A percentile compares a stretch with the other conserved stretches of the same genome.
Evolutionary conservation across 2,329 filamentous ascomycete genomes (phyloP).

Genomic region (Clonostachys byssicola): DNA sequence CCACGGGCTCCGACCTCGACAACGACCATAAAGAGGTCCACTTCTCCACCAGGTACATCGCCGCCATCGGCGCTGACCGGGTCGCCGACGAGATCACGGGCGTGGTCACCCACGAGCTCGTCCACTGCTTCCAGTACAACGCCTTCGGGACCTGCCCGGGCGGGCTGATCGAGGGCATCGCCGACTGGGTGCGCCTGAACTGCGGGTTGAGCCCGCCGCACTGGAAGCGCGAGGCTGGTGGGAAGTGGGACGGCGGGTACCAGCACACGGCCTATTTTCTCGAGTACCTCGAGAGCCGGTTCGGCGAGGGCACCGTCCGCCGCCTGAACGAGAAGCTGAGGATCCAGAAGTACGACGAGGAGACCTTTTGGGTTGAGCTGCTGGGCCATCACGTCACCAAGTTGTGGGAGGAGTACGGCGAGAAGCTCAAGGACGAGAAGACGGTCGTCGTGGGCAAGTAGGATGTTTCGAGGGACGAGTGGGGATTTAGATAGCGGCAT

Average conservation of each 20-base stretch:
- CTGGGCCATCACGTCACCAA: slow-evolving; percentile 62
- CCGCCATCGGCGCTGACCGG: slow-evolving; percentile 34
- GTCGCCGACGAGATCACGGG: slow-evolving; percentile 66
- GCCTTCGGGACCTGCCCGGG: slow-evolving; percentile 58
- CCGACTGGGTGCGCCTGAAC: slow-evolving; percentile 84
- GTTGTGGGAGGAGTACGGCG: slow-evolving; percentile 71
- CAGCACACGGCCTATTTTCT: slow-evolving; percentile 90
- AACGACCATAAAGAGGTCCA: slow-evolving; percentile 90
- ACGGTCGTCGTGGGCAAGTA: background rate
- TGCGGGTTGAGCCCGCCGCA: slow-evolving; percentile 73
- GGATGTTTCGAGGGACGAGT: background rate
- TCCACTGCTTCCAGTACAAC: slow-evolving; percentile 90
- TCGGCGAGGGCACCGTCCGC: slow-evolving; percentile 54
- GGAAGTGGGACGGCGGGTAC: slow-evolving; percentile 85
- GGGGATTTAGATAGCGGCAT: too few species aligned
- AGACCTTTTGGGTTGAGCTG: slow-evolving; percentile 63
- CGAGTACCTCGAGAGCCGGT: slow-evolving; percentile 72
- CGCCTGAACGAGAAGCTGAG: slow-evolving; percentile 66
- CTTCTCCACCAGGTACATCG: slow-evolving; percentile 74
- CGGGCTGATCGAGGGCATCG: slow-evolving; percentile 85
- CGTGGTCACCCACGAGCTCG: slow-evolving; percentile 86
- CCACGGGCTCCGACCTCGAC: slow-evolving; percentile 74
- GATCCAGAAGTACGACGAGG: slow-evolving; percentile 58
- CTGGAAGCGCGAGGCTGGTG: slow-evolving; percentile 59
- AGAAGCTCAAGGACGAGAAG: slow-evolving; percentile 11